Base-by-base conservation (phyloP, 306 rosid species). In the Prunus padus region DNA sequence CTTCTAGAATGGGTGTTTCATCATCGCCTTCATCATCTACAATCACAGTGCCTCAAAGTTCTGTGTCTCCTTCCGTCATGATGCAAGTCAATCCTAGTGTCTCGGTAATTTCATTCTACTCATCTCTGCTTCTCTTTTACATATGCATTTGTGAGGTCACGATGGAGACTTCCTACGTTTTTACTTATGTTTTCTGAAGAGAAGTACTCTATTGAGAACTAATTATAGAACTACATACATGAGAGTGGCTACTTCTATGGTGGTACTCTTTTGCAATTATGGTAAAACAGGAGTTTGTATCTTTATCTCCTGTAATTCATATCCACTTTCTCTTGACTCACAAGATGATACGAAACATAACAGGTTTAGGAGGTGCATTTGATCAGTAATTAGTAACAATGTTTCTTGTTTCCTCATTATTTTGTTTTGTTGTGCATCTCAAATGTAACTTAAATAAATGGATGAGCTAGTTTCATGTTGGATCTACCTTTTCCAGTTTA, bases 1-100 rank as follows among this genome's bases (percentile, higher is more conserved):
- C 89, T 82, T 77, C 97, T 61, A 88, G 89, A 76, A 75, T 64
- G 80, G 91, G 89, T 30, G 82, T 82, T 91, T 73, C 90, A 47
- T 78, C 86, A 72, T 70, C 91, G 18, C 86, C 87, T 63, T 76
- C 83, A 44, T 69, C 89, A 75, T 83, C 96, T 62, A 64, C 86
- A 52, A 79, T 74, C 84, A 67, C 77, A 77, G 75, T 77, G 59
- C 78, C 86, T 40, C 79, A 83, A 66, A 90, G 79, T 82, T 79
- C 88, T 37, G 76, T 82, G 83, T 56, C 91, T 61, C 80, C 87
- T 77, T 70, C 91, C 79, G 69, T 69, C 46, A 46, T 76, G 11
- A 25, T 85, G 59, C 97, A 86, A 71, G 77, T 45, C 37, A 91
- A 88, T 59, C 76, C 84, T 26, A 82, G 67, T 80, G 83, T 73